Conservation (phyloP, 306 rosid genomes). For the Vigna reflexopilosa region DNA sequence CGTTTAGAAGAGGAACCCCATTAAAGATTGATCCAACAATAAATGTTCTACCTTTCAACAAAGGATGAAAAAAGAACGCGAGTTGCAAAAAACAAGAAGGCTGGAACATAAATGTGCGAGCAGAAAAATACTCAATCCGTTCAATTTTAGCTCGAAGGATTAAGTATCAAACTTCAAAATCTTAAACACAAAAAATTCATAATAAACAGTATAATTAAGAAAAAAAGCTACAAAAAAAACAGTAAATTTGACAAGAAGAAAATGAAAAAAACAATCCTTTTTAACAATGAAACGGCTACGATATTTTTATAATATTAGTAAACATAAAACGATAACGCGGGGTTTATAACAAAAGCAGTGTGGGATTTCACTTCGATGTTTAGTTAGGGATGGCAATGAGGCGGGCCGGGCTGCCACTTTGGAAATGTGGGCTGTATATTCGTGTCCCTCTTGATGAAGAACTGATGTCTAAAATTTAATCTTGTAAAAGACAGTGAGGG, state of each 20-base stretch:
- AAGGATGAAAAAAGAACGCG: background rate
- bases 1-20: constrained; percentile 30
- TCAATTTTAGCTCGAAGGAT: background rate
- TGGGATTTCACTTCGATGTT: background rate
- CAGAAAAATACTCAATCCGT: constrained; percentile 10
- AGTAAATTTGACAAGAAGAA: background rate
- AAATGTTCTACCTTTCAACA: background rate
- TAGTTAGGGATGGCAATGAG: background rate
- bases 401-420: too few relatives aligned
- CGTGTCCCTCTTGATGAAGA: constrained; percentile 73
- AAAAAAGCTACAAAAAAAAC: background rate
- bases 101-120: background rate
- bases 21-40: constrained; percentile 2
- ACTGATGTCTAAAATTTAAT: constrained; percentile 59
- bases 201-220: background rate
- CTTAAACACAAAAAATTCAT: background rate
- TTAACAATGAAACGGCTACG: background rate
- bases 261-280: background rate
- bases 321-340: background rate
- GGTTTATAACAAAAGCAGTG: background rate
- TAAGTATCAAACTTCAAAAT: background rate
- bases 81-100: background rate
- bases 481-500: constrained; percentile 72
- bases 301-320: too few relatives aligned
- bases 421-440: background rate